Base-by-base conservation (phyloP, 176 grass and related monocot species). In the Thalia dealbata region DNA sequence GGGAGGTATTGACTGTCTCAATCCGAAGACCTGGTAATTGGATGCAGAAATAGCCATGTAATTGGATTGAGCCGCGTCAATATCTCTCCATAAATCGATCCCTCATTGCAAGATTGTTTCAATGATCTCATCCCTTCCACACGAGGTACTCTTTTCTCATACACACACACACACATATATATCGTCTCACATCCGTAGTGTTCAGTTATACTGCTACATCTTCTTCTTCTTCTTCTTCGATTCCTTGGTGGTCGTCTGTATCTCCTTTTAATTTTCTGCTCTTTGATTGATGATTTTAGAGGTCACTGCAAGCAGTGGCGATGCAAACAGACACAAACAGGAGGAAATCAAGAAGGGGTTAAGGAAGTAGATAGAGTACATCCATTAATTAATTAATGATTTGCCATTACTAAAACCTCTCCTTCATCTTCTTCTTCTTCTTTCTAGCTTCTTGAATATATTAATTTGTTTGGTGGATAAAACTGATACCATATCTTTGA, bases 61-160 rank as follows among this genome's bases (percentile, higher is more conserved):
- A 69, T 92, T 86, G 60, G 83, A 92, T 92, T 92, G 89, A 92
- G 89, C 89, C 89, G 89, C 89, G 89, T 86, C 89, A 92, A 92
- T 92, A 86, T 88, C 89, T 92, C 89, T 81, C 58, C 69, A 75
- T 14, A 16, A 29, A 58, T 42, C 7, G 15, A 38, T 38, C 32
- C 32, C 4, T 38, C 32, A 38, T 35, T 68, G 35, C 32, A 68
- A 68, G 65, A 32, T 24, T n/a, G 4, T 2, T 38, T 38, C 32
- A 38, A 38, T 38, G 32, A 38, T 38, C 4, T 38, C 32, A 38
- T 38, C 32, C 32, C 32, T 7, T 16, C 45, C 6, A 16, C 6
- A 16, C 16, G 28, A 64, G 62, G 62, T 64, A 64, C 26, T 14
- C 3, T 16, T 68, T 30, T n/a, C 4, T 27, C 19, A 38, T 42